Base-by-base conservation (phyloP, 805 yeast genomes). In the Ogataea salicorniae region DNA sequence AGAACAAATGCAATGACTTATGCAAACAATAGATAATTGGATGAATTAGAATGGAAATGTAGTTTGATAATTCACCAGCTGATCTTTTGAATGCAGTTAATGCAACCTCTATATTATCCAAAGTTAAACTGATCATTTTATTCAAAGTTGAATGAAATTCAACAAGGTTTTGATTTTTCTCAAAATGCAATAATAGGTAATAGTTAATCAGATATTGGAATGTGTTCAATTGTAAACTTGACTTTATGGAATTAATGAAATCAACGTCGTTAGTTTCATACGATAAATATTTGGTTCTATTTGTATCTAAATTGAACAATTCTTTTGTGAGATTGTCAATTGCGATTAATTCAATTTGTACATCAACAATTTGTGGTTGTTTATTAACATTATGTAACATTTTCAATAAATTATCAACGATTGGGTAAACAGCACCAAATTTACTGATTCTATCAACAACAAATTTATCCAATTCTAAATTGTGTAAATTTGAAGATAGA, bases 321-420 rank as follows among this genome's bases (percentile, higher is more conserved):
- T 39, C 41, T 8, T 37, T 41, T 6, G 45, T 44, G 8, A 51
- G 29, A 4, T 39, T 36, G 6, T 50, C 52, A 5, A 64, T 22
- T 9, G 44, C 26, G 9, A 39, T 20, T 11, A 60, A 36, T 16
- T 49, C 54, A 1, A 43, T 17, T 37, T 59, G 52, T 18, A 68
- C 48, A n/a, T 60, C 62, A 5, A 42, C 16, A 15, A 63, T 44
- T 3, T 55, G 47, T 1, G 70, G 63, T 14, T 42, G 45, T 1
- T 39, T 42, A 17, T 49, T 46, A 8, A 62, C 34, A 16, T 46
- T 45, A 40, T 61, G 62, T 22, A 66, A 37, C 17, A 47, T 43
- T 14, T 46, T 43, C 39, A 68, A 45, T 15, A 69, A 17, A 6
- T 50, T 42, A 23, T 46, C 47, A n/a, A 62, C 22, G 9, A 49